These are phyloP conservation scores for Backusella psychrophila DNA, from an alignment of 192 early-diverging fungal genomes.

Conservation along the genomic window DNA sequence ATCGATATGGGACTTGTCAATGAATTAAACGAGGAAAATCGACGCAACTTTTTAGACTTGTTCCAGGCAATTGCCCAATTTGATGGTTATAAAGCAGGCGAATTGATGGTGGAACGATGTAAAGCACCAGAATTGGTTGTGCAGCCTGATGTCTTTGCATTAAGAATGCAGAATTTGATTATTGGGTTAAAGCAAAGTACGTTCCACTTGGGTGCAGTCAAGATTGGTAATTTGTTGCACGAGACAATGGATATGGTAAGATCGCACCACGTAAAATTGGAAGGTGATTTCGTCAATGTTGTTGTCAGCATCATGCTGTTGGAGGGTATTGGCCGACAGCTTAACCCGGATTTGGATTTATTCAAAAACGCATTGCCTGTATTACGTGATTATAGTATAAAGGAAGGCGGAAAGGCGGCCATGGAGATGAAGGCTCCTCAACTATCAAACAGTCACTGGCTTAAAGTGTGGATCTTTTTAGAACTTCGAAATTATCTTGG, in stretches of 20 bases:
- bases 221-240: slow-evolving; percentile 77
- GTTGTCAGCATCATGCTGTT: slow-evolving; percentile 88
- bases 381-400: slow-evolving; percentile 56
- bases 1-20: slow-evolving; percentile 93
- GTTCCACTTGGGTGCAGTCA: slow-evolving; percentile 76
- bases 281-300: slow-evolving; percentile 94
- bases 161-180: slow-evolving; percentile 80
- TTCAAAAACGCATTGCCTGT: slow-evolving; percentile 79
- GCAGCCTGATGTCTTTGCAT: slow-evolving; percentile 74
- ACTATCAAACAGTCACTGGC: slow-evolving; percentile 46
- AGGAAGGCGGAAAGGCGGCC: slow-evolving; percentile 46
- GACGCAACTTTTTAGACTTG: slow-evolving; percentile 89
- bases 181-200: slow-evolving; percentile 65
- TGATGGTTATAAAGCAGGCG: slow-evolving; percentile 78
- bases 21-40: slow-evolving; percentile 65
- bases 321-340: slow-evolving; percentile 89
- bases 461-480: slow-evolving; percentile 63
- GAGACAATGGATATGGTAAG: slow-evolving; percentile 85
- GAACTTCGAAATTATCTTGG: slow-evolving; percentile 56
- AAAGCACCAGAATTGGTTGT: slow-evolving; percentile 67
- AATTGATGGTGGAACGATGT: slow-evolving; percentile 87
- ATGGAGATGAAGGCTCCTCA: slow-evolving; percentile 41
- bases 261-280: slow-evolving; percentile 89
- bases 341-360: slow-evolving; percentile 91
- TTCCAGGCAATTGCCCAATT: slow-evolving; percentile 86